Base-by-base conservation (phyloP, 73 alveolate genomes). In the Uronychia setigera region DNA sequence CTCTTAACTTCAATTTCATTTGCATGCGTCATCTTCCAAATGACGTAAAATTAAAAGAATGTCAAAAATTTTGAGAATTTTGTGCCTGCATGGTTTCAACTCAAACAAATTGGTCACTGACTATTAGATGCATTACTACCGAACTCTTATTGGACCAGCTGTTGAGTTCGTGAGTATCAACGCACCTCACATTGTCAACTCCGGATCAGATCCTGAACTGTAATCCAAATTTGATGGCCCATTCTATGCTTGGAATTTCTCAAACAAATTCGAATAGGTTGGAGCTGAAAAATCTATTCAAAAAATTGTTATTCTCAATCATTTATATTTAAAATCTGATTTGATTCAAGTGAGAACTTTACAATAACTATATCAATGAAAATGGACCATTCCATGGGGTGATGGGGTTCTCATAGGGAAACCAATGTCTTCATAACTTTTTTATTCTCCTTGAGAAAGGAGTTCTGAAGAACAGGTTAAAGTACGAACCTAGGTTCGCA, bases 311-410 rank as follows among this genome's bases (percentile, higher is more conserved):
- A n/a, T n/a, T n/a, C n/a, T n/a, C n/a, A n/a, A n/a, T n/a, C n/a
- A n/a, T n/a, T n/a, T n/a, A n/a, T n/a, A n/a, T n/a, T n/a, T n/a
- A n/a, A n/a, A n/a, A n/a, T n/a, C n/a, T n/a, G n/a, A n/a, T n/a
- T n/a, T n/a, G n/a, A n/a, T n/a, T n/a, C n/a, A n/a, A n/a, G n/a
- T n/a, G n/a, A n/a, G n/a, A n/a, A n/a, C n/a, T n/a, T n/a, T n/a
- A n/a, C n/a, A n/a, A n/a, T n/a, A 33, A 59, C 28, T 46, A 34
- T 26, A 59, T 81, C 1, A 59, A 81, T 29, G 46, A 59, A 28
- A 58, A 60, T 59, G 88, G 88, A 0, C 88, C 88, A 25, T 81
- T 33, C 60, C 77, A 81, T 81, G 88, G 88, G 27, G 57, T 81
- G 1, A 32, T 81, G 32, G 88, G 88, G 0, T 81, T 81, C 29